A percentile compares a stretch with the other conserved stretches of the same genome.
Evolutionary conservation across 2,329 filamentous ascomycete species (phyloP).

Genomic region (Alternaria triticina): DNA sequence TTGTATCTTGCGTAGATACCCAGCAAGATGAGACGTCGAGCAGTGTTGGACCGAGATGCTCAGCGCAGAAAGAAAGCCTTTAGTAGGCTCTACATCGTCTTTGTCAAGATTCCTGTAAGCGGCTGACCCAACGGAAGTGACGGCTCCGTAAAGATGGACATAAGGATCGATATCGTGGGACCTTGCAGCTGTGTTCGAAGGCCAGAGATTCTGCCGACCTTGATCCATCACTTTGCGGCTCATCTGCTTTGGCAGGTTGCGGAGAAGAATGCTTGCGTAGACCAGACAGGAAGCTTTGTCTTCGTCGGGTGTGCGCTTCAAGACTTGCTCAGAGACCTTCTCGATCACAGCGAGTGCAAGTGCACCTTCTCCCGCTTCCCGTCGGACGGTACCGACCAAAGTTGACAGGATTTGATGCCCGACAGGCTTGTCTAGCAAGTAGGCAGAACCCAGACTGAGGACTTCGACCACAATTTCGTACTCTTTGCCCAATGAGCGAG

Average conservation of each 20-base stretch:
- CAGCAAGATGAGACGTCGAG: constrained; percentile 58
- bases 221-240: constrained; percentile 62
- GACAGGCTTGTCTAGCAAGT: constrained; percentile 22
- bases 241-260: constrained; percentile 51
- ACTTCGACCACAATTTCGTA: constrained; percentile 74
- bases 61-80: constrained; percentile 61
- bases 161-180: constrained; percentile 63
- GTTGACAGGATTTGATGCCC: constrained; percentile 60
- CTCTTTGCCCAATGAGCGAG: constrained; percentile 64
- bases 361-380: constrained; percentile 70
- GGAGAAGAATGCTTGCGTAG: constrained; percentile 46
- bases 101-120: constrained; percentile 59
- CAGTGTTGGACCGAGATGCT: constrained; percentile 49
- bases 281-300: constrained; percentile 26
- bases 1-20: constrained; percentile 67
- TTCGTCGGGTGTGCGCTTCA: constrained; percentile 25
- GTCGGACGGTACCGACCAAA: constrained; percentile 62
- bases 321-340: constrained; percentile 63
- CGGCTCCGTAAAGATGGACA: constrained; percentile 68
- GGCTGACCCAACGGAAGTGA: constrained; percentile 59
- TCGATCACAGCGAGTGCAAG: constrained; percentile 73
- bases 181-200: constrained; percentile 52
- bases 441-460: constrained; percentile 65
- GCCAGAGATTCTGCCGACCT: constrained; percentile 71
- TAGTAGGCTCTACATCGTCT: constrained; percentile 49